phyloP scores from a whole-genome alignment of 768 basidiomycete genomes.

The Hygrophorus russula region DNA sequence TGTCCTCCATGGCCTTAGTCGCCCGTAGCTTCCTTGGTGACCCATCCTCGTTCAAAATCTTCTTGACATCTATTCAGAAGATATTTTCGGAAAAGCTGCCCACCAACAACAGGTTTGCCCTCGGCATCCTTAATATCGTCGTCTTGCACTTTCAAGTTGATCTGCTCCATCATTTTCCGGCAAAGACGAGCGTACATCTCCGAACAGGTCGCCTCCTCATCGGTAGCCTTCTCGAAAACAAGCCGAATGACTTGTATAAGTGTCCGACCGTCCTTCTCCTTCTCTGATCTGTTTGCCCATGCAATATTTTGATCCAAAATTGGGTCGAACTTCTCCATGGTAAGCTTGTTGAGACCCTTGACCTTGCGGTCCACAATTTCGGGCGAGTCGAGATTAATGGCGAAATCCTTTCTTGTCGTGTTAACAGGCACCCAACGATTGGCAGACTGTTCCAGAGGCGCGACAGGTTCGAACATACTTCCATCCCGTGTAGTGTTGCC shows the following conservation, averaged over 20 bases:
- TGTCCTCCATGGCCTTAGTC: constrained; percentile 49
- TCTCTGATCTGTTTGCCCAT: constrained; percentile 91
- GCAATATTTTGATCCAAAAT: constrained; percentile 91
- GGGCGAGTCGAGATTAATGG: constrained; percentile 54
- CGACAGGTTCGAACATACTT: constrained; percentile 49
- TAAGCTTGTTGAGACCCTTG: constrained; percentile 86
- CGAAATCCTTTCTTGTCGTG: background rate
- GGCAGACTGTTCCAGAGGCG: constrained; percentile 64
- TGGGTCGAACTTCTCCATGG: constrained; percentile 92
- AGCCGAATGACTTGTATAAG: constrained; percentile 95
- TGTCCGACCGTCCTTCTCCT: constrained; percentile 88
- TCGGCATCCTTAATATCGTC: constrained; percentile 71
- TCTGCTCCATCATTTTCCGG: constrained; percentile 88
- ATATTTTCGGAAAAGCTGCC: constrained; percentile 92
- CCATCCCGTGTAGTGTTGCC: constrained; percentile 12
- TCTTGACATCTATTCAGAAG: constrained; percentile 92
- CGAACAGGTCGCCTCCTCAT: constrained; percentile 90
- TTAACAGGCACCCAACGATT: constrained; percentile 59
- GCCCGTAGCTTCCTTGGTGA: constrained; percentile 64
- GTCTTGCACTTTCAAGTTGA: constrained; percentile 79
- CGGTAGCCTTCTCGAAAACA: constrained; percentile 94
- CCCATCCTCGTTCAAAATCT: constrained; percentile 94
- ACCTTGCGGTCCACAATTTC: constrained; percentile 91
- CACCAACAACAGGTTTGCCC: constrained; percentile 81
- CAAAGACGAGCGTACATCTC: constrained; percentile 96